These are phyloP conservation scores for Echinosphaeria canescens DNA, from an alignment of 2,329 filamentous ascomycete species.

Conservation along the genomic window DNA sequence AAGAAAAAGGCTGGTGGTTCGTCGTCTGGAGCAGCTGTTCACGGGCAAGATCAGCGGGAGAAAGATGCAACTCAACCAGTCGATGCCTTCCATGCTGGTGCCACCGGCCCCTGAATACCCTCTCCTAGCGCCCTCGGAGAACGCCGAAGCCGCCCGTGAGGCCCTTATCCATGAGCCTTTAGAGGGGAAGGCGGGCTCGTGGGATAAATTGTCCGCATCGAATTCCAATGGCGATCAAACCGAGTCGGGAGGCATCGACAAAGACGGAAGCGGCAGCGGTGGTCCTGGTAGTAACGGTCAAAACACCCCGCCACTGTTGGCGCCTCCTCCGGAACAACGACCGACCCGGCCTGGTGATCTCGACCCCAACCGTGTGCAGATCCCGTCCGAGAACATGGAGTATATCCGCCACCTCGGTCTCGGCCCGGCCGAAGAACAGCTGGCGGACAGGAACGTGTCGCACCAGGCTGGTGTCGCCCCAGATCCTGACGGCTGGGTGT, in stretches of 20 bases:
- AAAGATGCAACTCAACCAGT: constrained; percentile 10
- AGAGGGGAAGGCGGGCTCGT: constrained; percentile 17
- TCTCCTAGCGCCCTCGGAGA: constrained; percentile 1
- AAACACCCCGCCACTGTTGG: constrained; percentile 17
- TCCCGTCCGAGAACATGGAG: constrained; percentile 56
- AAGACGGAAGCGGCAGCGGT: constrained; percentile 9
- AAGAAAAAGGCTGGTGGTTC: constrained; percentile 58
- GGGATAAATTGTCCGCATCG: constrained; percentile 20
- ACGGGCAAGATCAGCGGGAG: constrained; percentile 40
- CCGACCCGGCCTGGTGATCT: constrained; percentile 58
- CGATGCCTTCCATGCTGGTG: constrained; percentile 2
- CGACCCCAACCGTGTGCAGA: constrained; percentile 56
- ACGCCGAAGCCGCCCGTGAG: constrained; percentile 18
- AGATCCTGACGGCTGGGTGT: constrained; percentile 58
- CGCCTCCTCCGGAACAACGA: constrained; percentile 39
- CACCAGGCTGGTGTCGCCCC: constrained; percentile 27
- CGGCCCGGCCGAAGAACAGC: constrained; percentile 25
- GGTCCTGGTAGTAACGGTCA: constrained; percentile 8
- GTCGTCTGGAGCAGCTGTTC: constrained; percentile 60
- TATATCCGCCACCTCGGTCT: constrained; percentile 60
- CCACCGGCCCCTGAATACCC: too few relatives aligned
- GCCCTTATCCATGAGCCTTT: constrained; percentile 18
- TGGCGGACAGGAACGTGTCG: constrained; percentile 15
- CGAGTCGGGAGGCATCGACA: constrained; percentile 9
- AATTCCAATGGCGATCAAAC: constrained; percentile 25